phyloP scores from a whole-genome alignment of 2,329 filamentous ascomycete species.

The Coniochaeta hoffmannii region DNA sequence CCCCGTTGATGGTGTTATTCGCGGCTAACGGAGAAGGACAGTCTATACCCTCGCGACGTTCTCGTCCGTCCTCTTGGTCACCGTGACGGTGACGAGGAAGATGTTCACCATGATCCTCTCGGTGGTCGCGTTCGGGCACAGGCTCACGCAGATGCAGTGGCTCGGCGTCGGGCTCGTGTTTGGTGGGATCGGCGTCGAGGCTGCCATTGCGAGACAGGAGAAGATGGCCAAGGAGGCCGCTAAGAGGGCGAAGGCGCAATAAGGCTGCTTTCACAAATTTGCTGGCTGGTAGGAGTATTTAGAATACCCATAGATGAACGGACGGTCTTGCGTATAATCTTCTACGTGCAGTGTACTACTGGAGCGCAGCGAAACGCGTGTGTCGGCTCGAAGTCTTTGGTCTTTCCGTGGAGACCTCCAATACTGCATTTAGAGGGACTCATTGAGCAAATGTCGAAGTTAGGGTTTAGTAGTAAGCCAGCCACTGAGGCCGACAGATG shows the following conservation, averaged over 20 bases:
- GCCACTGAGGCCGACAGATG: too few species aligned
- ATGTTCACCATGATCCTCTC: conserved; percentile 99
- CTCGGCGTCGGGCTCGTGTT: conserved; percentile 88
- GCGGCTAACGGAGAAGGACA: conserved; percentile 18
- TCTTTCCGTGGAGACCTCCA: too few species aligned
- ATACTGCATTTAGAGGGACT: too few species aligned
- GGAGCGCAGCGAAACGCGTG: too few species aligned
- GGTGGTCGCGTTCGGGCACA: conserved; percentile 90
- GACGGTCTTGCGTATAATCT: neutral
- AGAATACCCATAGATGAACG: neutral
- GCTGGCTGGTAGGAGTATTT: too few species aligned
- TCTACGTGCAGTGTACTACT: too few species aligned
- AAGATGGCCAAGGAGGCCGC: conserved; percentile 73
- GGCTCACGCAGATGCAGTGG: conserved; percentile 83
- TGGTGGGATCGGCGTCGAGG: conserved; percentile 89
- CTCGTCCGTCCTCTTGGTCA: conserved; percentile 85
- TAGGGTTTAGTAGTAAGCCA: too few species aligned
- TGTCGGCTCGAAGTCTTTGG: too few species aligned
- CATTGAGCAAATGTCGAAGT: too few species aligned
- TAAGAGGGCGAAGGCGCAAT: conserved; percentile 34
- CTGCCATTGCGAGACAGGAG: conserved; percentile 69
- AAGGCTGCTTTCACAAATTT: neutral
- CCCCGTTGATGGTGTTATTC: neutral
- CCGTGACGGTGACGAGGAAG: conserved; percentile 94
- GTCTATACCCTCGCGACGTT: conserved; percentile 91